Evolutionary conservation across 2,329 filamentous ascomycete species (phyloP), one percentile per base, ranked within the genome.

Genomic region (Akanthomyces lecanii): DNA sequence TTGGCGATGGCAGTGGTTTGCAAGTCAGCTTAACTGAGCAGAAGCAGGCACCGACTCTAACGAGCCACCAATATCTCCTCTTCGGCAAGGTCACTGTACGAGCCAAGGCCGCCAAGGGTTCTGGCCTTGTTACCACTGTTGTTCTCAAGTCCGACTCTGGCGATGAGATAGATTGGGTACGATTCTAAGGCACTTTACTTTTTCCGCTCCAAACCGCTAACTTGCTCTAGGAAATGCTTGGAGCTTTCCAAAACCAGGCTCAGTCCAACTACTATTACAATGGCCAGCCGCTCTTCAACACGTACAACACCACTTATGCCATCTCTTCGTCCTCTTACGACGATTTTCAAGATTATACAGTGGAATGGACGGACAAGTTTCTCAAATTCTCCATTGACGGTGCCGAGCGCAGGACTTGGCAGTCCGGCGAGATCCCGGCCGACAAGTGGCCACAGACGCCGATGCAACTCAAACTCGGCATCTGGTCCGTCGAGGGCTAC

Each of bases 191-290:
- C 7, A 10, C 7, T 33, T 23, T 10, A 3, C 28, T 4, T 11
- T 5, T 54, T 25, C 14, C 3, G 16, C 28, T 45, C 11, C 12
- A 4, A 10, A 6, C 1, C n/a, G 45, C 42, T 61, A 42, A 63
- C 25, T 48, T 60, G 28, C 33, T 7, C 3, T 12, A 72, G 71
- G 71, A 71, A 59, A 67, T 72, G 61, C 70, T 72, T 51, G 70
- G 71, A 2, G 70, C 69, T 6, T 70, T 63, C 54, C 65, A 69
- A 58, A 77, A 78, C 23, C 79, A 91, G 69, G 90, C 91, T 3
- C 90, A 94, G 73, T 87, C 84, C 67, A 96, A 96, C 78, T 96
- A 93, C 78, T 90, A 89, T 72, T 85, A 86, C 73, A 88, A 90
- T 77, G 88, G 87, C 62, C 64, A 71, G 71, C 84, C 83, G 48